Conservation (phyloP, 352 stramenopile genomes). For the Pythium chondricola region DNA sequence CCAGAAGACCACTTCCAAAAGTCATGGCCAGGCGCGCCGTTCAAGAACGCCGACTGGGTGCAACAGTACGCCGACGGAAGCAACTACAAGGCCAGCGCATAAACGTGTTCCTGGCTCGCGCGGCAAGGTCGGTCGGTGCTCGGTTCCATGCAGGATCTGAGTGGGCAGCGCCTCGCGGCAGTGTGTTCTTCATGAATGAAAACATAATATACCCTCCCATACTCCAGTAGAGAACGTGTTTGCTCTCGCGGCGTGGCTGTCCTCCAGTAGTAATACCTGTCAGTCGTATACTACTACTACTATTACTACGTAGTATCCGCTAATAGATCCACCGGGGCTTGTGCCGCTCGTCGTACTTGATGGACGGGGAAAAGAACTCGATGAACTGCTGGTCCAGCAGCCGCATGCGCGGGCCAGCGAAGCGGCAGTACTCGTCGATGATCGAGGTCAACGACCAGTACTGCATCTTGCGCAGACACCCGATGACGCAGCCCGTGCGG, state of each 20-base stretch:
- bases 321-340: constrained; percentile 68
- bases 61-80: constrained; percentile 90
- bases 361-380: constrained; percentile 80
- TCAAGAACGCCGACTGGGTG: constrained; percentile 95
- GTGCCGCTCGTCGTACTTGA: constrained; percentile 75
- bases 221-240: too few relatives aligned
- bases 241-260: too few relatives aligned
- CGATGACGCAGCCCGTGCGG: constrained; percentile 79
- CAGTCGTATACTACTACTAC: too few relatives aligned
- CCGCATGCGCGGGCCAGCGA: constrained; percentile 76
- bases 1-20: constrained; percentile 92
- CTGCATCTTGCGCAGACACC: constrained; percentile 84
- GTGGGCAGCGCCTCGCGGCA: too few relatives aligned
- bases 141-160: too few relatives aligned
- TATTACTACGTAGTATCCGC: background rate
- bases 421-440: constrained; percentile 85
- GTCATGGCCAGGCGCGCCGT: constrained; percentile 93
- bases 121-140: too few relatives aligned
- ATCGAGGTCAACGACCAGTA: constrained; percentile 85
- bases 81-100: constrained; percentile 80
- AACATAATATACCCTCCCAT: too few relatives aligned
- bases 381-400: constrained; percentile 88
- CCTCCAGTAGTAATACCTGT: too few relatives aligned
- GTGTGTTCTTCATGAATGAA: constrained; percentile 13
- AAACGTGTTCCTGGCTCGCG: constrained; percentile 19